Evolutionary conservation across 805 yeast species (phyloP), one percentile per base, ranked within the genome.

Genomic region (Saccharomycopsis amapae): DNA sequence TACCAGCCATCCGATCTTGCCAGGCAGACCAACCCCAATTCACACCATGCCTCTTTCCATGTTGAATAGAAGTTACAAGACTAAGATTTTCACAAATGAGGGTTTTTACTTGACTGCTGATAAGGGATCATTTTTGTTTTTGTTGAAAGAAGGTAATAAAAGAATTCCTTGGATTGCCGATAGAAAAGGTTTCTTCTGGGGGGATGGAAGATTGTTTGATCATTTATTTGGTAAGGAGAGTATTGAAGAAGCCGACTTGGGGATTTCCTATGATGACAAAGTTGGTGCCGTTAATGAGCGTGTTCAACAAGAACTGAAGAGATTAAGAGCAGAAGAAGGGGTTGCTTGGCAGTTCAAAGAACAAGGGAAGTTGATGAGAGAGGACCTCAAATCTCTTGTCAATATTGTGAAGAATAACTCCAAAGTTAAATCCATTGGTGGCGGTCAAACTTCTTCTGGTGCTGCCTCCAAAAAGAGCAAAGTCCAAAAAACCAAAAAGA

Each of bases 151-250:
- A 56, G 62, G 66, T 19, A 72, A 73, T 18, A 62, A 58, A 34
- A 63, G 67, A 48, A 67, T 75, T 33, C 86, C 85, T 20, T 85
- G 89, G 86, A 65, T 82, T 15, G 82, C 85, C 17, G 95, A 86
- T 59, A 70, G 95, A 53, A 80, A 78, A 55, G 95, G 95, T 10
- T 86, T 87, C 69, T 86, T 84, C 65, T 86, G 95, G 95, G 89
- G 93, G 28, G 95, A 86, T 61, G 95, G 95, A 13, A 70, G 95
- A 49, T 82, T 86, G 1, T 82, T 81, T 62, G 95, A 86, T 60
- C 73, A 77, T 43, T 56, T 86, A n/a, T 82, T 86, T 55, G 93
- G 94, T 19, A 81, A 83, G 57, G 93, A 85, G 58, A 63, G 84
- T 1, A 59, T 85, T n/a, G 81, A 79, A 15, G 81, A 75, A 48